Evolutionary conservation across 2,329 filamentous ascomycete species (phyloP).

Genomic region (Xylaria sp.): DNA sequence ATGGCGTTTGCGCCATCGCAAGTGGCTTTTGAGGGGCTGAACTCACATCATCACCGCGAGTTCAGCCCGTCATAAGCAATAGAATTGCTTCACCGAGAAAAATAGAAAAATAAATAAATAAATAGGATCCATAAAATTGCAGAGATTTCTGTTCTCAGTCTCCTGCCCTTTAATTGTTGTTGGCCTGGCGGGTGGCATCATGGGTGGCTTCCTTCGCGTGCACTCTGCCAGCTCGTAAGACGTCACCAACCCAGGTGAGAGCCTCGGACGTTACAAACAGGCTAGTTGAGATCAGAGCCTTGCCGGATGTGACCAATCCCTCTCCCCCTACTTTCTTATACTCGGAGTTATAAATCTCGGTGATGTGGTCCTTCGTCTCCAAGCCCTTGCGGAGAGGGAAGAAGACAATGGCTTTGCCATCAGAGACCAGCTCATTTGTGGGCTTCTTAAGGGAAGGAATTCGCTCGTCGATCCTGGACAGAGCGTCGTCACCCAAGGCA

Average conservation of each 20-base stretch:
- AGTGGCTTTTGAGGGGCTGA: background rate
- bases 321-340: constrained; percentile 68
- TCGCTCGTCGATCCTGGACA: constrained; percentile 70
- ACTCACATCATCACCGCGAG: no score
- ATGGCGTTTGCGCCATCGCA: background rate
- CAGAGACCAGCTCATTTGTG: constrained; percentile 70
- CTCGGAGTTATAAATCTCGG: constrained; percentile 62
- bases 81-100: background rate
- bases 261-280: constrained; percentile 71
- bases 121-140: background rate
- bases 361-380: constrained; percentile 67
- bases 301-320: constrained; percentile 69
- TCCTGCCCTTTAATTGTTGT: constrained; percentile 19
- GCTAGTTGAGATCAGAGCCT: constrained; percentile 71
- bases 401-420: constrained; percentile 65
- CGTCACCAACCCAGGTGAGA: constrained; percentile 63
- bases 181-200: constrained; percentile 49
- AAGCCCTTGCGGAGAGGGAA: constrained; percentile 67
- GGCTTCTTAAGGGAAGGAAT: constrained; percentile 79
- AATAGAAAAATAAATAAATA: no score
- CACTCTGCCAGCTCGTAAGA: constrained; percentile 66
- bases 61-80: background rate
- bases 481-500: constrained; percentile 72
- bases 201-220: constrained; percentile 61
- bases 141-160: background rate